Base-by-base conservation (phyloP, 2,329 filamentous ascomycete species). In the Ceratocystis harringtonii region DNA sequence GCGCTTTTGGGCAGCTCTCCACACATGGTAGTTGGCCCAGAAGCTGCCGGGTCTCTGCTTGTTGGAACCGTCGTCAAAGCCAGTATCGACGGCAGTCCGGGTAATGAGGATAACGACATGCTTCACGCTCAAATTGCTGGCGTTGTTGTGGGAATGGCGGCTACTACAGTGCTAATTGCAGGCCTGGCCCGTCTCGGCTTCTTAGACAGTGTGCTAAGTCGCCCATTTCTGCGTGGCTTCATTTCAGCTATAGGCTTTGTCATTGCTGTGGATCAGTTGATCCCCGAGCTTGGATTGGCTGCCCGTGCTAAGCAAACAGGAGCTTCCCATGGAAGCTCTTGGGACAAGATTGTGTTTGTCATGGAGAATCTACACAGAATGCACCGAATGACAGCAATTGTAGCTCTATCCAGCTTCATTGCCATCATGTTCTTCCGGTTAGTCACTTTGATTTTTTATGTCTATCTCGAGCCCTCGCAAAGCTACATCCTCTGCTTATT, bases 201-300 rank as follows among this genome's bases (percentile, higher is more conserved):
- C 71, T 76, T 99, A 68, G 94, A 99, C 73, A 96, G 90, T 71
- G 92, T 99, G 10, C 80, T 99, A 44, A 96, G 92, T 70, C 83
- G 90, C 43, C 94, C 94, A 0, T 97, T 99, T 71, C 76, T 97
- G 65, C 82, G 94, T 67, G 94, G 94, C 0, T 99, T 99, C 76
- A 96, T 99, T 75, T 96, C 90, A 66, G 94, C 94, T 62, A 95
- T 99, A 73, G 94, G 94, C 61, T 89, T 96, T 65, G 92, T 97
- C 69, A 97, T 99, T 72, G 85, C 95, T 48, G 90, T 97, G 44
- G 94, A 97, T 74, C 94, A 99, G 75, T 78, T 96, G 57, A 89
- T 96, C 64, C 92, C 92, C 0, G 91, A 97, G 74, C 81, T 95
- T 71, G 94, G 94, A 0, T 80, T 99, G 25, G 81, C 80, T 45